Conservation (phyloP, 2,329 filamentous ascomycete genomes). For the Fonsecaea pedrosoi region DNA sequence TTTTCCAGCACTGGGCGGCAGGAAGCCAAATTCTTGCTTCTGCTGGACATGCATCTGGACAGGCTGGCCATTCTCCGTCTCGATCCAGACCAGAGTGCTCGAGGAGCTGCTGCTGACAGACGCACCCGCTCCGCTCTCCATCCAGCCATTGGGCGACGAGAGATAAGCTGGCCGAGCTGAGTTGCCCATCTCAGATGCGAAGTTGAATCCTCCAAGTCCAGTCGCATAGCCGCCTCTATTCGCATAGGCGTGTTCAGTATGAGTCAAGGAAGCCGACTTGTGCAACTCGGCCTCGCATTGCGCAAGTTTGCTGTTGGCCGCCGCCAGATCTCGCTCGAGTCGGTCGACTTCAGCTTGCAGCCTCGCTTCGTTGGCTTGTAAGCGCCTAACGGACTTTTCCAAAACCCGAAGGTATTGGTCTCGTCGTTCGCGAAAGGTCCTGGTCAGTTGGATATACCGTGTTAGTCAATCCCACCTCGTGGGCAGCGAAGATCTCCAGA, state of each 20-base stretch:
- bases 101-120: neutral
- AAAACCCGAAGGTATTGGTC: slow-evolving; percentile 30
- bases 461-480: slow-evolving; percentile 3
- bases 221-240: neutral
- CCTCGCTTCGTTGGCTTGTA: slow-evolving; percentile 42
- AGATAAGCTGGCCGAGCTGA: neutral
- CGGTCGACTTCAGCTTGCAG: slow-evolving; percentile 41
- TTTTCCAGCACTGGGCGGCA: neutral
- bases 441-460: neutral
- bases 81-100: slow-evolving; percentile 24
- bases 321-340: slow-evolving; percentile 41
- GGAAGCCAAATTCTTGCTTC: neutral
- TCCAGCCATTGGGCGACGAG: neutral
- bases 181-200: neutral
- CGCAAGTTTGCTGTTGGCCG: slow-evolving; percentile 38
- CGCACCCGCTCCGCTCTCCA: neutral
- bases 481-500: neutral
- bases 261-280: neutral
- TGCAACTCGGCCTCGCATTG: slow-evolving; percentile 10
- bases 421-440: slow-evolving; percentile 31
- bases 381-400: slow-evolving; percentile 21
- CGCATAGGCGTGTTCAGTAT: neutral
- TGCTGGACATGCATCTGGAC: slow-evolving; percentile 25
- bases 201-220: neutral
- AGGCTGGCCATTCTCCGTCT: slow-evolving; percentile 13